Evolutionary conservation across 768 basidiomycete species (phyloP).

Genomic region (Tricholoma furcatifolium): DNA sequence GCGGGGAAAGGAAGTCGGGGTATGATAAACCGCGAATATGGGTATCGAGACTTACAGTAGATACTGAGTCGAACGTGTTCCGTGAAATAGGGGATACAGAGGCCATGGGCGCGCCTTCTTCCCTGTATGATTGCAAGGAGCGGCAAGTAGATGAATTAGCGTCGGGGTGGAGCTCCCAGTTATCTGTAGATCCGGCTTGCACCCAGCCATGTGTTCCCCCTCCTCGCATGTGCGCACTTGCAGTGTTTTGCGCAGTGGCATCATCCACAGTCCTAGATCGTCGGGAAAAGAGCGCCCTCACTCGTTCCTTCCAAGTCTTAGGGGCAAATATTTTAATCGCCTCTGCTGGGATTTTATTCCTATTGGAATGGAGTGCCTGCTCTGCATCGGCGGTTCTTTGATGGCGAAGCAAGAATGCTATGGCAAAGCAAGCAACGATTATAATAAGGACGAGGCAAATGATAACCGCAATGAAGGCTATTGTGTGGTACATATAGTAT

Average conservation of each 20-base stretch:
- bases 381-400: conserved; percentile 43
- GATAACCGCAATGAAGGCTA: conserved; percentile 63
- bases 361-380: conserved; percentile 27
- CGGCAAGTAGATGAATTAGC: neutral
- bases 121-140: too few species aligned
- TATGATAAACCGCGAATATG: conserved; percentile 21
- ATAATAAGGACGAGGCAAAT: conserved; percentile 55
- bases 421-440: conserved; percentile 48
- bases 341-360: conserved; percentile 6
- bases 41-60: conserved; percentile 27
- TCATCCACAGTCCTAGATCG: neutral
- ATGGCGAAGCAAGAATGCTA: conserved; percentile 55
- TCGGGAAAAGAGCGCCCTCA: conserved; percentile 3
- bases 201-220: conserved; percentile 46
- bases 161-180: conserved; percentile 37
- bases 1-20: conserved; percentile 22
- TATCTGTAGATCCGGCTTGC: conserved; percentile 46
- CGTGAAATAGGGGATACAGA: conserved; percentile 19
- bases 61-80: conserved; percentile 26
- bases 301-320: conserved; percentile 5
- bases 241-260: neutral
- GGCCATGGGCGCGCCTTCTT: conserved; percentile 6
- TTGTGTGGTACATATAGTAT: neutral
- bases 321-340: neutral
- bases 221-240: conserved; percentile 17